Conservation (phyloP, 441 rosid species). For the Capsella rubella region DNA sequence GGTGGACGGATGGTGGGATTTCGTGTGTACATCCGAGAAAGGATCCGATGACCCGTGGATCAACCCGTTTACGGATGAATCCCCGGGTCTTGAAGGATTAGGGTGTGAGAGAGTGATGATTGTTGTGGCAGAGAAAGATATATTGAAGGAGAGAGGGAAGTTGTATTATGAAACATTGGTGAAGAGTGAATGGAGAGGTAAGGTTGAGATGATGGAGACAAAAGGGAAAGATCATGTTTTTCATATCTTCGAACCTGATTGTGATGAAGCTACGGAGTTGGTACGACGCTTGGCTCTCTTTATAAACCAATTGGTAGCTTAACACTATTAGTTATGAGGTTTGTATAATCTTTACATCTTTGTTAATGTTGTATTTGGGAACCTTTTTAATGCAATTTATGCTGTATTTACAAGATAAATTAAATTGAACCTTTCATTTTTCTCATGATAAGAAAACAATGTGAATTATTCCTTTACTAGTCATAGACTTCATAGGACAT, state of each 20-base stretch:
- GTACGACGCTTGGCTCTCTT: constrained; percentile 57
- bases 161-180: constrained; percentile 59
- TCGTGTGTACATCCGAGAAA: constrained; percentile 60
- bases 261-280: constrained; percentile 58
- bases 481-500: too few species aligned
- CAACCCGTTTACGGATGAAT: constrained; percentile 63
- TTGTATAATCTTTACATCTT: too few species aligned
- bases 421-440: too few species aligned
- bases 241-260: constrained; percentile 63
- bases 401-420: too few species aligned
- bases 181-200: constrained; percentile 57
- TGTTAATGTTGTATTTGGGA: too few species aligned
- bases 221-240: constrained; percentile 75
- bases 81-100: constrained; percentile 50
- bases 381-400: too few species aligned
- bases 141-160: constrained; percentile 63
- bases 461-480: too few species aligned
- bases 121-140: constrained; percentile 65
- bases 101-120: constrained; percentile 59
- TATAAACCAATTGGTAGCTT: constrained; percentile 46
- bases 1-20: constrained; percentile 81
- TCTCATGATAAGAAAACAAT: too few species aligned
- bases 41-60: constrained; percentile 76
- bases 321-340: neutral
- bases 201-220: constrained; percentile 57